Evolutionary conservation across 305 asterid species (phyloP).

Genomic region (Fraxinus baroniana): DNA sequence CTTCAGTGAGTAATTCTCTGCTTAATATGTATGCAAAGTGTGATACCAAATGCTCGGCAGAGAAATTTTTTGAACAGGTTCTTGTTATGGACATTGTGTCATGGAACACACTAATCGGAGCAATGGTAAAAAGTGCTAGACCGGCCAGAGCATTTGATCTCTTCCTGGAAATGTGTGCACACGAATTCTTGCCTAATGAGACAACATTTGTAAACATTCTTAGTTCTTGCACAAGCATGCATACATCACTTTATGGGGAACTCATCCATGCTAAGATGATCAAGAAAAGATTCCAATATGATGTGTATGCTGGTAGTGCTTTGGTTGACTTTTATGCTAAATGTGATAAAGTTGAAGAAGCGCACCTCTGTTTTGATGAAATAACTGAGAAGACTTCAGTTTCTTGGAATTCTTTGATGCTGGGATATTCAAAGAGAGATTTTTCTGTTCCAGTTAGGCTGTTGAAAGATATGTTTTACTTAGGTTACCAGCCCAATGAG

Average conservation of each 20-base stretch:
- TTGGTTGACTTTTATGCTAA: conserved; percentile 56
- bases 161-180: conserved; percentile 33
- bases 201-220: conserved; percentile 37
- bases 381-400: conserved; percentile 48
- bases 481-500: conserved; percentile 45
- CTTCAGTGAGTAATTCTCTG: conserved; percentile 45
- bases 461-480: conserved; percentile 44
- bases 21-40: conserved; percentile 45
- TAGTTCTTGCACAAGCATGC: conserved; percentile 39
- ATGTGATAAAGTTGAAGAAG: conserved; percentile 40
- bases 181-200: conserved; percentile 42
- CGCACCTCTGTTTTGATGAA: conserved; percentile 46
- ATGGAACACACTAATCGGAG: conserved; percentile 50
- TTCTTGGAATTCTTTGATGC: conserved; percentile 61
- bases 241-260: conserved; percentile 36
- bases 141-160: conserved; percentile 33
- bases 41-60: conserved; percentile 21
- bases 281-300: conserved; percentile 38
- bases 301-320: conserved; percentile 47
- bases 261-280: conserved; percentile 46
- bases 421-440: conserved; percentile 46
- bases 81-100: conserved; percentile 47
- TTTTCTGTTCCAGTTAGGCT: conserved; percentile 34
- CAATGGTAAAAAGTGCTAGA: conserved; percentile 32
- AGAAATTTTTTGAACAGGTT: conserved; percentile 45